Conservation (phyloP, 108 stramenopile species). For the Mayamaea pseudoterrestris region DNA sequence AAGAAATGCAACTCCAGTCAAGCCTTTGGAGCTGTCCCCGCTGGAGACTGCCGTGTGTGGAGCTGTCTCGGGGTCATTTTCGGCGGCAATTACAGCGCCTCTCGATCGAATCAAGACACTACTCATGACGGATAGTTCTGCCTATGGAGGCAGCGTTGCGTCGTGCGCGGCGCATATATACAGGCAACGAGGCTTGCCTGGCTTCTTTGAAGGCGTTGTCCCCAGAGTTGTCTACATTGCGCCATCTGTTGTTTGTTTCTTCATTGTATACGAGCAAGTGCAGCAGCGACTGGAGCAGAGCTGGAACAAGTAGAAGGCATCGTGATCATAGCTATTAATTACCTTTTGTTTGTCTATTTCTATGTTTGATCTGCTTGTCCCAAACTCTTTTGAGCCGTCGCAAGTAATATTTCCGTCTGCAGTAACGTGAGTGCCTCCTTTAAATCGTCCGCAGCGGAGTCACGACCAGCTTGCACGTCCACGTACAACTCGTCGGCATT, state of each 20-base stretch:
- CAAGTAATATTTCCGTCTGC: too few species aligned
- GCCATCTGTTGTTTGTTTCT: slow-evolving; percentile 73
- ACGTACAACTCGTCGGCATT: too few species aligned
- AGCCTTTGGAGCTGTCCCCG: slow-evolving; percentile 32
- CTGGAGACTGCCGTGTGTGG: slow-evolving; percentile 63
- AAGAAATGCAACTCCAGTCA: background rate
- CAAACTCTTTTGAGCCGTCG: too few species aligned
- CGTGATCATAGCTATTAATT: too few species aligned
- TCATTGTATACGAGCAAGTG: slow-evolving; percentile 63
- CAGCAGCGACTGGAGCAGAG: slow-evolving; percentile 26
- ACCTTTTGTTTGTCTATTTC: too few species aligned
- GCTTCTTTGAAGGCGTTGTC: slow-evolving; percentile 45
- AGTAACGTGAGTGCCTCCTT: too few species aligned
- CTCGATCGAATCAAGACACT: slow-evolving; percentile 70
- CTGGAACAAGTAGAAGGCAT: background rate
- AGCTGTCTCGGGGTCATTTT: slow-evolving; percentile 63
- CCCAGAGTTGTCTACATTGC: slow-evolving; percentile 71
- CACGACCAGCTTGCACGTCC: too few species aligned
- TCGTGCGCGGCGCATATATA: slow-evolving; percentile 43
- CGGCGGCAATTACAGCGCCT: slow-evolving; percentile 60
- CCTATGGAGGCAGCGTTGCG: slow-evolving; percentile 42
- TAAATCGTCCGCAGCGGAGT: too few species aligned
- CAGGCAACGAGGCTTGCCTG: slow-evolving; percentile 46
- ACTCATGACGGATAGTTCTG: slow-evolving; percentile 61
- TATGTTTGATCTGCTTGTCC: too few species aligned